These are phyloP conservation scores for Ulota crispa DNA, from an alignment of 225 moss, liverwort and hornwort species.

Conservation along the genomic window DNA sequence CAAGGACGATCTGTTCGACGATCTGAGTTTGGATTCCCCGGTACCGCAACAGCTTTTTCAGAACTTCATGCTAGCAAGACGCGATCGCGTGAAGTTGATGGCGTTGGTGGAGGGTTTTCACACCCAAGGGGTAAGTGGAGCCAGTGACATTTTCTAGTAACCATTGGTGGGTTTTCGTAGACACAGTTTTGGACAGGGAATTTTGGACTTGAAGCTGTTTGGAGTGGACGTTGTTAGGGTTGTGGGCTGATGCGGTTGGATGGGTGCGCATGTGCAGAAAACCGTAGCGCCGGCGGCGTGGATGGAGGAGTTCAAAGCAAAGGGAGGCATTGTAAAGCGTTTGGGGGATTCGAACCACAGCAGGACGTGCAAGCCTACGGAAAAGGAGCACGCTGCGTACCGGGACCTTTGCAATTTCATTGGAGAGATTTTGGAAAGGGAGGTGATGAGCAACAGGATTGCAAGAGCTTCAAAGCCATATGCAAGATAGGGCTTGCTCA, in stretches of 20 bases:
- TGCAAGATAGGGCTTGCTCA: too few relatives aligned
- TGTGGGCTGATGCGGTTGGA: not conserved
- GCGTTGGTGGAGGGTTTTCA: slow-evolving; percentile 32
- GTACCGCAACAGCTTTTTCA: slow-evolving; percentile 1
- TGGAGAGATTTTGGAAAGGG: not conserved
- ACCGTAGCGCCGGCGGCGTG: slow-evolving; percentile 6
- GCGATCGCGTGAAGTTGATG: slow-evolving; percentile 18
- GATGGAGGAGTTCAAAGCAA: slow-evolving; percentile 1
- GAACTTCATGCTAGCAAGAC: slow-evolving; percentile 18
- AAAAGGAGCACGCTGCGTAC: slow-evolving; percentile 19
- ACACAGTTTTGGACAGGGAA: not conserved
- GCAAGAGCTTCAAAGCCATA: too few relatives aligned
- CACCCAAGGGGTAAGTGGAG: slow-evolving; percentile 25
- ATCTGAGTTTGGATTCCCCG: not conserved
- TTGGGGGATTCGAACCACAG: not conserved
- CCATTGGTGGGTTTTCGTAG: not conserved
- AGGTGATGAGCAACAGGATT: too few relatives aligned
- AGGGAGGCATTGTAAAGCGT: not conserved
- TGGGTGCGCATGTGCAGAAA: slow-evolving; percentile 12
- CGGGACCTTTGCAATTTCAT: not conserved
- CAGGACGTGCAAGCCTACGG: slow-evolving; percentile 13
- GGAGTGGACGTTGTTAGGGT: not conserved
- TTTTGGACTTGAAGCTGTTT: not conserved
- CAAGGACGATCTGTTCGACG: not conserved
- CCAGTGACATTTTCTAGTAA: not conserved